Evolutionary conservation across 345 rosid species (phyloP), one percentile per base, ranked within the genome.

Genomic region (Nasturtium officinale): DNA sequence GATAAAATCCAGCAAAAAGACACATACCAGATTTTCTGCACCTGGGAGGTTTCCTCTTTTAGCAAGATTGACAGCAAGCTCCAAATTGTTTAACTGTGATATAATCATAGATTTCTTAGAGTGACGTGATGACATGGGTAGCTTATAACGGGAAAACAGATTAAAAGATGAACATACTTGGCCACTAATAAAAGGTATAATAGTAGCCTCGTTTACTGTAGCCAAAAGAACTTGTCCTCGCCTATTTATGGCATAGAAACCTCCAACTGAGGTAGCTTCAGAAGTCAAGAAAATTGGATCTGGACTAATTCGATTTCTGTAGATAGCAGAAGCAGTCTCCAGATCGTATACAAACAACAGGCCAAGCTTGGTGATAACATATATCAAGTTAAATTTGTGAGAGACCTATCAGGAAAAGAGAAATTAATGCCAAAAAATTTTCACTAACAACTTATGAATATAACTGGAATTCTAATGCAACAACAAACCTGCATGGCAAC

Each of bases 31-130:
- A 83, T 90, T 90, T 82, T 96, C 99, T 28, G 97, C 99, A 74
- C 99, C 99, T 79, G 99, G 99, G 65, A 96, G 99, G 79, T 96
- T 96, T 83, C 99, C 99, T 82, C 99, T 84, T 79, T 92, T 96
- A 64, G 99, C 99, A 52, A 96, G 98, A 74, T 89, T 92, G 54
- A 96, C 96, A 68, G 99, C 99, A 63, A 96, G 97, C 83, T 96
- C 98, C 86, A 96, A 82, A 80, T 96, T 96, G 82, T 90, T 96
- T 74, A 96, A 80, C 98, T 96, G 87, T 47, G 74, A 73, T 37
- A 82, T 61, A 30, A 65, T 32, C 25, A 71, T 43, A 54, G n/a
- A 16, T 37, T 73, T 45, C 6, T 67, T 60, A 67, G 73, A 60
- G 35, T 29, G 65, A 4, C 23, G 32, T 58, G 56, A 71, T 48